Conservation (phyloP, 495 filamentous ascomycete genomes). For the Aspergillus ellipticus region DNA sequence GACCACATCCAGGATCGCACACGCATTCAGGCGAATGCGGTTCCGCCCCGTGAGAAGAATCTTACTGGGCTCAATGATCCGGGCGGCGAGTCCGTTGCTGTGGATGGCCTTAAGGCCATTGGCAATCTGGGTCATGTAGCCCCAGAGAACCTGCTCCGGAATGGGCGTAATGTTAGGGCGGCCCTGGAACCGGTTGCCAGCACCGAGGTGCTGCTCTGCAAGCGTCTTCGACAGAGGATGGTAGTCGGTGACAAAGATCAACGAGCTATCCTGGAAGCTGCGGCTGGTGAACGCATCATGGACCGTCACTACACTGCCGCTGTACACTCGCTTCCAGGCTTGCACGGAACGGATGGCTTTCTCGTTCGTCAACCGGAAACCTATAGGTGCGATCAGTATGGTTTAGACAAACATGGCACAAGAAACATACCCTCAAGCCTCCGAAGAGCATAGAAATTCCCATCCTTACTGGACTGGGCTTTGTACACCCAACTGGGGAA, state of each 20-base stretch:
- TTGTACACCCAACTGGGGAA: conserved; percentile 94
- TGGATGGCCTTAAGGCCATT: conserved; percentile 86
- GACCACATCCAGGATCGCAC: conserved; percentile 82
- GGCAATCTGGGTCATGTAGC: conserved; percentile 89
- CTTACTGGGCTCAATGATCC: conserved; percentile 79
- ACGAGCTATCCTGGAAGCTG: conserved; percentile 88
- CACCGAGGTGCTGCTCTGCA: conserved; percentile 73
- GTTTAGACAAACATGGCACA: conserved; percentile 3
- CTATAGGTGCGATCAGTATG: conserved; percentile 26
- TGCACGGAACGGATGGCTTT: conserved; percentile 80
- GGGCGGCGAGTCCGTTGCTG: conserved; percentile 71
- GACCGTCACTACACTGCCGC: conserved; percentile 77
- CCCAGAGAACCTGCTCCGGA: conserved; percentile 80
- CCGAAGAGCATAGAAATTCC: conserved; percentile 76
- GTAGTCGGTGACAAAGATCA: conserved; percentile 92
- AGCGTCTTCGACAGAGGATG: conserved; percentile 89
- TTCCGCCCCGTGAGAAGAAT: conserved; percentile 67
- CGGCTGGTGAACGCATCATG: conserved; percentile 92
- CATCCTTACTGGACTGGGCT: conserved; percentile 83
- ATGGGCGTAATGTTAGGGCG: conserved; percentile 47
- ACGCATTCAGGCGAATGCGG: conserved; percentile 84
- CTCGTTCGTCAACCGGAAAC: conserved; percentile 80
- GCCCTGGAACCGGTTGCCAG: conserved; percentile 49
- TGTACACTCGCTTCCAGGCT: conserved; percentile 86
- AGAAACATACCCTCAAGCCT: conserved; percentile 68